phyloP scores from a whole-genome alignment of 2,329 filamentous ascomycete genomes.

The Diaporthe sp. region DNA sequence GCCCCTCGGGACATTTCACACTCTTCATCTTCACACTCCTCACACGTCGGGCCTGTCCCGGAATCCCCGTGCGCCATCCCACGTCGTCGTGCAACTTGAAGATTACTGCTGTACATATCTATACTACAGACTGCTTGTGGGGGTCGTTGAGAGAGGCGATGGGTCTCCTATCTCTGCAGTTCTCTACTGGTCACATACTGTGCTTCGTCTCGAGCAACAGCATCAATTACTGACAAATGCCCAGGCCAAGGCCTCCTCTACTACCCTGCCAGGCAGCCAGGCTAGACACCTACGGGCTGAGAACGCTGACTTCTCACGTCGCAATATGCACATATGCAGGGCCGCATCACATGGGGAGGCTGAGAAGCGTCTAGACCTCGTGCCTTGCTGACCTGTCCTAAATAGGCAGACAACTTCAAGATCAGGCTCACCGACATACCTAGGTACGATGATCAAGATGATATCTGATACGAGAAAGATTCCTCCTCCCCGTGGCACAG shows the following conservation, averaged over 20 bases:
- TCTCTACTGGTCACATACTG: background rate
- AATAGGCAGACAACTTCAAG: background rate
- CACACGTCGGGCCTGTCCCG: background rate
- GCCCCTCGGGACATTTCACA: background rate
- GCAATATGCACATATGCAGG: background rate
- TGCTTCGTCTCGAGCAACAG: background rate
- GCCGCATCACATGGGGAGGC: background rate
- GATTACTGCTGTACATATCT: background rate
- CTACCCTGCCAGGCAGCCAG: no score
- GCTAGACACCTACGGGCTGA: no score
- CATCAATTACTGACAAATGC: background rate
- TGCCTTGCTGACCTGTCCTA: background rate
- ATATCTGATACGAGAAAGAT: background rate
- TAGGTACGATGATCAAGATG: no score
- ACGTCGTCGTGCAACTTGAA: background rate
- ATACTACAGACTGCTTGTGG: background rate
- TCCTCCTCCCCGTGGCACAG: background rate
- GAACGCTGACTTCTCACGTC: background rate
- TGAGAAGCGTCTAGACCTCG: background rate
- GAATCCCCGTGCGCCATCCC: conserved; percentile 1
- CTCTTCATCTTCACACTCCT: no score
- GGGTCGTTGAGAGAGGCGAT: background rate
- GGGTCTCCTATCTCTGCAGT: background rate
- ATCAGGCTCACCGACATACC: background rate
- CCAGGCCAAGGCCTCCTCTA: background rate